A percentile compares a stretch with the other conserved stretches of the same genome.
Conservation (phyloP, 2,329 filamentous ascomycete genomes). For the Pezicula radicicola region DNA sequence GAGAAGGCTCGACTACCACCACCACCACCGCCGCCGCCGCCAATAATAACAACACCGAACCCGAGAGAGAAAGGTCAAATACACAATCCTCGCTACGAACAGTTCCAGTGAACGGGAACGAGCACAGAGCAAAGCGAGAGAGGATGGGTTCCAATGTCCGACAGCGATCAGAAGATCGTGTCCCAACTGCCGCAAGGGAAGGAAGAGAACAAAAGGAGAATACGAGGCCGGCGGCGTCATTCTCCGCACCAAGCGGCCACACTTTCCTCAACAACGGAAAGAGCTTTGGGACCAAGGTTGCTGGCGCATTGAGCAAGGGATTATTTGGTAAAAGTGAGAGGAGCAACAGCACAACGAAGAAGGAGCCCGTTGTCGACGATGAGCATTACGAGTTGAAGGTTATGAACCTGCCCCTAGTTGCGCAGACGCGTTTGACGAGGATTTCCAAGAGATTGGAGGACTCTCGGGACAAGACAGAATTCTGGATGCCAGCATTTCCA, state of each 20-base stretch:
- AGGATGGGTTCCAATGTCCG: conserved; percentile 63
- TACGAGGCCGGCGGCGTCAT: conserved; percentile 37
- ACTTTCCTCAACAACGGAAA: conserved; percentile 72
- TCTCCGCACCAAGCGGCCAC: conserved; percentile 49
- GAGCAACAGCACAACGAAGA: conserved; percentile 67
- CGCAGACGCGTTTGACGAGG: conserved; percentile 86
- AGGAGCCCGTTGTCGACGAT: conserved; percentile 64
- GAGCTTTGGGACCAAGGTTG: conserved; percentile 69
- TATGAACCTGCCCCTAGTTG: conserved; percentile 80
- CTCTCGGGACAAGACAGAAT: conserved; percentile 93
- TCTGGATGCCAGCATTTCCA: conserved; percentile 96
- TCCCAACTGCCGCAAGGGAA: conserved; percentile 42
- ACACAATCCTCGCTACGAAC: conserved; percentile 47
- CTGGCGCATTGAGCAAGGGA: conserved; percentile 78
- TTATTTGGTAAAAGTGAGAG: conserved; percentile 76
- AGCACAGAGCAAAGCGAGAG: conserved; percentile 56
- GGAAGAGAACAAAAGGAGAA: conserved; percentile 30
- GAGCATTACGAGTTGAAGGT: conserved; percentile 83
- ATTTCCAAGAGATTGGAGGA: conserved; percentile 87
- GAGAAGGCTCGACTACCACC: conserved; percentile 15
- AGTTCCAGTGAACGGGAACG: conserved; percentile 52
- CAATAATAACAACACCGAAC: conserved; percentile 6
- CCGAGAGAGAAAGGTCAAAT: conserved; percentile 31
- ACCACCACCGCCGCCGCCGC: no score
- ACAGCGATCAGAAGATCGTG: conserved; percentile 72